Evolutionary conservation across 2,329 filamentous ascomycete species (phyloP).

Genomic region (Penicillium sumatraense): DNA sequence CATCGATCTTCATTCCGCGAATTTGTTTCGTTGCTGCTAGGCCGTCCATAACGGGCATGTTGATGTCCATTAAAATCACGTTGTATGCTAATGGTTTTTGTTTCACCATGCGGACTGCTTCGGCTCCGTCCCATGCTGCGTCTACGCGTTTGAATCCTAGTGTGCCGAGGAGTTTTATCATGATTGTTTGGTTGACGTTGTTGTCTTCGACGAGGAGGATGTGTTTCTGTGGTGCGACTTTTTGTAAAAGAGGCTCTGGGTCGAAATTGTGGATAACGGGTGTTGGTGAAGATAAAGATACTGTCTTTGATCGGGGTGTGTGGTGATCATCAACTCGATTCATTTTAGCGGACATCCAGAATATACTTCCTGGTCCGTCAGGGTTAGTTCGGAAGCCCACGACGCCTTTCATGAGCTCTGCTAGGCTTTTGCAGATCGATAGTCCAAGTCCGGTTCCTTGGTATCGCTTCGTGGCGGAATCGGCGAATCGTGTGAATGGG

Average conservation of each 20-base stretch:
- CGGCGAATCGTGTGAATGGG: conserved; percentile 61
- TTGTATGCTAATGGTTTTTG: conserved; percentile 49
- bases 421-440: conserved; percentile 62
- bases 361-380: conserved; percentile 54
- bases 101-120: conserved; percentile 49
- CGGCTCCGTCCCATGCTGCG: conserved; percentile 48
- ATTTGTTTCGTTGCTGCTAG: conserved; percentile 51
- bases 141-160: conserved; percentile 50
- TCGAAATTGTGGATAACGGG: conserved; percentile 12
- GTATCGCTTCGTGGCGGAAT: conserved; percentile 57
- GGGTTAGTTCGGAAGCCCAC: conserved; percentile 54
- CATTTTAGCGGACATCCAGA: conserved; percentile 57
- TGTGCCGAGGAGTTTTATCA: conserved; percentile 42
- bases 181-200: conserved; percentile 48
- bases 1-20: conserved; percentile 40
- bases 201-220: conserved; percentile 50
- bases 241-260: conserved; percentile 36
- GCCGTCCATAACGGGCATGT: conserved; percentile 54
- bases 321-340: conserved; percentile 41
- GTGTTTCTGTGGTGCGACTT: conserved; percentile 47
- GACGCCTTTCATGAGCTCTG: conserved; percentile 61
- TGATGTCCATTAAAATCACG: conserved; percentile 54
- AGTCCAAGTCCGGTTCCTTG: conserved; percentile 62
- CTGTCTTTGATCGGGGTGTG: conserved; percentile 34
- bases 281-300: conserved; percentile 24